phyloP scores from a whole-genome alignment of 805 yeast genomes.

The Ogataea philodendri region DNA sequence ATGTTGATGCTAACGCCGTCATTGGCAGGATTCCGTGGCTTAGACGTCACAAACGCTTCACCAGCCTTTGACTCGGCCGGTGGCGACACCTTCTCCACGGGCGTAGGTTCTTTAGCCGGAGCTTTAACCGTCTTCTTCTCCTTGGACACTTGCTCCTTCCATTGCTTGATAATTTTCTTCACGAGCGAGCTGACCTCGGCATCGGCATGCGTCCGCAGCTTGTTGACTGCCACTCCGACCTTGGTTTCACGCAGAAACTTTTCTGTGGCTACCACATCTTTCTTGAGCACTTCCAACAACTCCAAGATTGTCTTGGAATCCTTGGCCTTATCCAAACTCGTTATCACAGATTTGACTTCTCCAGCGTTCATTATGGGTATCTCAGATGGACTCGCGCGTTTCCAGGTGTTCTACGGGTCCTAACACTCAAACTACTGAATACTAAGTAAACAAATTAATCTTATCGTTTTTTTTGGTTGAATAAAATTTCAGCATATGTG shows the following conservation, averaged over 20 bases:
- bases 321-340: slow-evolving; percentile 69
- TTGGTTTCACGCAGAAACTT: slow-evolving; percentile 85
- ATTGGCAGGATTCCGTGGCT: slow-evolving; percentile 73
- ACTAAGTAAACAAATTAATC: slow-evolving; percentile 44
- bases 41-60: slow-evolving; percentile 41
- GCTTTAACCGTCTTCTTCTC: slow-evolving; percentile 44
- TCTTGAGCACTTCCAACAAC: slow-evolving; percentile 61
- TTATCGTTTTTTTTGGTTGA: slow-evolving; percentile 5
- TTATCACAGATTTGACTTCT: slow-evolving; percentile 68
- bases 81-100: slow-evolving; percentile 15
- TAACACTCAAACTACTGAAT: slow-evolving; percentile 40
- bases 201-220: slow-evolving; percentile 67
- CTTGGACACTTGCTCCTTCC: slow-evolving; percentile 86
- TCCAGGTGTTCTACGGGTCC: slow-evolving; percentile 40
- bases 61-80: slow-evolving; percentile 14
- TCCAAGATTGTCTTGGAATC: slow-evolving; percentile 64
- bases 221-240: slow-evolving; percentile 96
- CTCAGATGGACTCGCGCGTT: too few relatives aligned
- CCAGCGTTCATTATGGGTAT: slow-evolving; percentile 62
- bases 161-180: slow-evolving; percentile 74
- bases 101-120: slow-evolving; percentile 14
- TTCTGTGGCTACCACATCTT: slow-evolving; percentile 81
- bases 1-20: slow-evolving; percentile 75
- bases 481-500: slow-evolving; percentile 10
- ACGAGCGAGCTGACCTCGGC: slow-evolving; percentile 69